Evolutionary conservation across 2,329 filamentous ascomycete species (phyloP).

Genomic region (Aspergillus ochraceoroseus): DNA sequence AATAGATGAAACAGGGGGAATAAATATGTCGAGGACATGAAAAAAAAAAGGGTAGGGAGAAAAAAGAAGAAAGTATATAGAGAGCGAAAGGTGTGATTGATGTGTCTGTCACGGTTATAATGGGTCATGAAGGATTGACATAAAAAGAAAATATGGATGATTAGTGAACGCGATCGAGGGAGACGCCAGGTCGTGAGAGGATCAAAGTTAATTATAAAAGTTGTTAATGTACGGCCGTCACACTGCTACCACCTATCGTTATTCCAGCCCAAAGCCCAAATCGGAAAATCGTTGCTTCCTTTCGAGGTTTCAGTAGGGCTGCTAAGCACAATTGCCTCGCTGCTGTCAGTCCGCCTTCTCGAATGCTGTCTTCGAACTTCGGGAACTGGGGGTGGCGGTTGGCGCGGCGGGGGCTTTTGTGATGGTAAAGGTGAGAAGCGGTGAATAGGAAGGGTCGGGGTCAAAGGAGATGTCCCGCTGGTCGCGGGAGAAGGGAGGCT

Average conservation of each 20-base stretch:
- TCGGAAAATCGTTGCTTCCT: conserved; percentile 51
- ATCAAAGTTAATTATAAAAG: neutral
- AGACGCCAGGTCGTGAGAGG: neutral
- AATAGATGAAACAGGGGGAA: neutral
- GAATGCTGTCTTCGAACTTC: conserved; percentile 36
- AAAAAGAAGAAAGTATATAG: conserved; percentile 6
- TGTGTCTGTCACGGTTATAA: neutral
- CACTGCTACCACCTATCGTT: conserved; percentile 37
- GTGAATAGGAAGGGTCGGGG: conserved; percentile 38
- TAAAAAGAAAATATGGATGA: neutral
- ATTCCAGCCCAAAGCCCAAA: conserved; percentile 41
- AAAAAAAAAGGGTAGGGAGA: conserved; percentile 7
- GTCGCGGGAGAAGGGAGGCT: conserved; percentile 37
- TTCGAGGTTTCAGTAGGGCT: conserved; percentile 46
- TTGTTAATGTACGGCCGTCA: conserved; percentile 37
- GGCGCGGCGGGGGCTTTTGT: conserved; percentile 31
- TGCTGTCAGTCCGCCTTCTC: conserved; percentile 41
- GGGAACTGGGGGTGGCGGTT: conserved; percentile 32
- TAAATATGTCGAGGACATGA: neutral
- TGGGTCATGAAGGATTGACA: neutral
- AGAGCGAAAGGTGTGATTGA: conserved; percentile 5
- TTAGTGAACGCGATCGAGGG: neutral
- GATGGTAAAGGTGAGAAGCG: conserved; percentile 37
- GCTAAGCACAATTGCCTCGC: conserved; percentile 45
- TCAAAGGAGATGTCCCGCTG: conserved; percentile 38